Percentiles rank a stretch among this genome's conserved stretches.
These are phyloP conservation scores for Rhizopogon roseolus DNA, from an alignment of 768 basidiomycete species.

Conservation along the genomic window DNA sequence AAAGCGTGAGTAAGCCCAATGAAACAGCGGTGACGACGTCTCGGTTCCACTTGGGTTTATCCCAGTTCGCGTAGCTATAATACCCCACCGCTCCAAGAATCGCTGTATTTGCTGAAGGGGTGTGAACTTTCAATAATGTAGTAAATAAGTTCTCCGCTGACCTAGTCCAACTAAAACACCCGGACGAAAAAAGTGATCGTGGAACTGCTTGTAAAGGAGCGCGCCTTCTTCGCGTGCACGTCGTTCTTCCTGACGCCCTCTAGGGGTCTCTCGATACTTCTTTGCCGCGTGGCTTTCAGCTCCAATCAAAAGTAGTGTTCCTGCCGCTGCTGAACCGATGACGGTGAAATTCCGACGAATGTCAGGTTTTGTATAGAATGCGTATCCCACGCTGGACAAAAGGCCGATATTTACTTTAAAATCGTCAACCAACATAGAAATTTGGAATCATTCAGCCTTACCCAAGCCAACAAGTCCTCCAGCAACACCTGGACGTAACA, in stretches of 20 bases:
- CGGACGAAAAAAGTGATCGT: conserved; percentile 57
- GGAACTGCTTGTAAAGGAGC: conserved; percentile 46
- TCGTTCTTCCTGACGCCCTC: conserved; percentile 36
- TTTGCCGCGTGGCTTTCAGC: conserved; percentile 63
- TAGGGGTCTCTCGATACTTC: conserved; percentile 52
- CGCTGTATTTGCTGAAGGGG: conserved; percentile 44
- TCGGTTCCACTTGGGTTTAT: conserved; percentile 59
- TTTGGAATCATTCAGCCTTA: conserved; percentile 25
- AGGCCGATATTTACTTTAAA: conserved; percentile 66
- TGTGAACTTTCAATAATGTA: neutral
- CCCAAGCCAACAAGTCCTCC: conserved; percentile 71
- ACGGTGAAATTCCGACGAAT: conserved; percentile 53
- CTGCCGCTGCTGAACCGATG: conserved; percentile 48
- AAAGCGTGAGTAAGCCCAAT: conserved; percentile 55
- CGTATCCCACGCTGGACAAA: conserved; percentile 54
- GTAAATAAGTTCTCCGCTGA: conserved; percentile 27
- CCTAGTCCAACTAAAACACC: conserved; percentile 57
- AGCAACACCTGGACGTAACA: conserved; percentile 64
- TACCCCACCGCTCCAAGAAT: conserved; percentile 63
- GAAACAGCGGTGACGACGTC: conserved; percentile 53
- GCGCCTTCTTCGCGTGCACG: conserved; percentile 56
- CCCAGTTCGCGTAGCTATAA: conserved; percentile 61
- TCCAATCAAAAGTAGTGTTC: conserved; percentile 52
- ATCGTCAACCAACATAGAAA: neutral
- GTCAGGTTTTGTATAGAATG: conserved; percentile 57